Base-by-base conservation (phyloP, 495 filamentous ascomycete species). In the Aspergillus affinis region DNA sequence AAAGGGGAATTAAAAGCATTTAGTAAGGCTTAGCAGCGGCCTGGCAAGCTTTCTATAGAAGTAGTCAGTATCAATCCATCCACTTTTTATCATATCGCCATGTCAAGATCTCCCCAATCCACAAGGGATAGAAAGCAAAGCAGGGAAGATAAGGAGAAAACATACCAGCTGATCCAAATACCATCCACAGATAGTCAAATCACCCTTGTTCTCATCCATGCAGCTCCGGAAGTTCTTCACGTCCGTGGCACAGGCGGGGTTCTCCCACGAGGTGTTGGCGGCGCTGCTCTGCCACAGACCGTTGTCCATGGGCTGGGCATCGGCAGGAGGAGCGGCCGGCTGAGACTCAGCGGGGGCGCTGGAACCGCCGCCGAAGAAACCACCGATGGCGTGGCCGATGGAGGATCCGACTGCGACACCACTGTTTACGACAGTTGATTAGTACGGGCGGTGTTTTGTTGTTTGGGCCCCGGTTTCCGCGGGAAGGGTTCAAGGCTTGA, bases 151-250 rank as follows among this genome's bases (percentile, higher is more conserved):
- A 48, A 52, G 32, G 20, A 41, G 18, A 45, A 51, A 59, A 74
- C 74, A 54, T 75, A 86, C 82, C 73, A 98, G 80, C 84, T 98
- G 94, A 75, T 98, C 93, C 67, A 98, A 75, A 73, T 98, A 98
- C 94, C 94, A 98, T 62, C 88, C 86, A 79, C 94, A 98, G 67
- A 96, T 96, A 73, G 89, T 87, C 88, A 98, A 87, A 74, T 94
- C 89, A 58, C 95, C 95, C 67, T 85, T 75, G 74, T 98, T 88
- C 66, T 98, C 88, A 70, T 97, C 92, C 85, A 98, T 86, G 84
- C 94, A 98, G 77, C 88, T 86, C 62, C 91, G 91, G 85, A 98
- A 97, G 75, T 82, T 82, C 74, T 85, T 86, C 27, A 91, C 88
- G 65, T 95, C 92, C 15, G 78, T 82, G 57, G 86, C 84, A 77